Conservation (phyloP, 73 alveolate species). For the Effrenium voratum region DNA sequence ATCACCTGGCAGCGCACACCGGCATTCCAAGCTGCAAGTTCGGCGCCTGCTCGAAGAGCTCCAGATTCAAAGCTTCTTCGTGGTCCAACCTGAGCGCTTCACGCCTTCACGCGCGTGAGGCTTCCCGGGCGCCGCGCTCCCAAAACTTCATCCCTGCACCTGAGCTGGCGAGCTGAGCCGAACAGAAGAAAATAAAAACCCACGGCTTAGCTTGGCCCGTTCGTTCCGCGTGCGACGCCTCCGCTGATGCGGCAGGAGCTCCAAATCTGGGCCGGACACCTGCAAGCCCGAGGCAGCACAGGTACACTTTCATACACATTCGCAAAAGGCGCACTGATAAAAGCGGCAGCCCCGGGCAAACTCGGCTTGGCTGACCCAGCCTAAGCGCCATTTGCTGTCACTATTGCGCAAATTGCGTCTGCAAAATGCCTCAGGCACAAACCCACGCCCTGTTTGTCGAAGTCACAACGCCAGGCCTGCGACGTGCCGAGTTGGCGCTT, state of each 20-base stretch:
- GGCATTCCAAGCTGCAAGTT: not conserved
- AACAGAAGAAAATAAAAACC: not conserved
- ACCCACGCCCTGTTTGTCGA: conserved; percentile 81
- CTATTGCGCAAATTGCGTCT: not conserved
- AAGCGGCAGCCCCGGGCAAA: conserved; percentile 70
- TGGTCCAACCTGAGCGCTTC: conserved; percentile 27
- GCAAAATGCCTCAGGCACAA: not conserved
- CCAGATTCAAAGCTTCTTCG: conserved; percentile 59
- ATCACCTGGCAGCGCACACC: not conserved
- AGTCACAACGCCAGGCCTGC: conserved; percentile 76
- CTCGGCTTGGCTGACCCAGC: conserved; percentile 86
- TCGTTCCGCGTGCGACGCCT: not conserved
- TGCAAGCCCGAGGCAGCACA: not conserved
- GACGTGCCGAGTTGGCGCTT: not conserved
- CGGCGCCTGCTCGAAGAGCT: conserved; percentile 72
- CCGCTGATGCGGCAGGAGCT: conserved; percentile 57
- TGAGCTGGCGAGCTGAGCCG: not conserved
- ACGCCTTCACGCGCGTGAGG: not conserved
- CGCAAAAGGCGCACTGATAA: conserved; percentile 1
- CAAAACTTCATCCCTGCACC: conserved; percentile 87
- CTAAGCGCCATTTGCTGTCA: not conserved
- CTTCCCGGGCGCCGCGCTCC: conserved; percentile 18
- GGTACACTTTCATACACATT: no score
- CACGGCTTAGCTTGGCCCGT: no score
- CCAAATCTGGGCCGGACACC: conserved; percentile 86